Conservation (phyloP, 1,139 yeast genomes). For the Scheffersomyces quercinus region DNA sequence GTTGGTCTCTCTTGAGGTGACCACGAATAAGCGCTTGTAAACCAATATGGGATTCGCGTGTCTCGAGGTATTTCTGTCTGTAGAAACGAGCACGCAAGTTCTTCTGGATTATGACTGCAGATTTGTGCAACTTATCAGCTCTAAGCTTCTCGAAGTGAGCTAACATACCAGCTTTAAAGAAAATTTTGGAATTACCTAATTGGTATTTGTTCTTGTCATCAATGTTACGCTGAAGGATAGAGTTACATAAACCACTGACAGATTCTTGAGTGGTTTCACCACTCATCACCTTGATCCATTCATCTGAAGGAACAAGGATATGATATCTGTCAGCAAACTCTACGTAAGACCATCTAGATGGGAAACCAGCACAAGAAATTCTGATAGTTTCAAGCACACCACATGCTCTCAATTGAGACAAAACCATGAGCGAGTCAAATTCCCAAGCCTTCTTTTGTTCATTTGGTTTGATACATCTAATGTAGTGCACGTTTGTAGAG, state of each 20-base stretch:
- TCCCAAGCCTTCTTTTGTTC: slow-evolving; percentile 95
- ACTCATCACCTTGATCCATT: slow-evolving; percentile 65
- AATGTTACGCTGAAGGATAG: slow-evolving; percentile 64
- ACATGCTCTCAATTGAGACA: slow-evolving; percentile 94
- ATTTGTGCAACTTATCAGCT: slow-evolving; percentile 69
- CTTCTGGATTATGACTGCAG: slow-evolving; percentile 88
- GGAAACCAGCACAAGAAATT: slow-evolving; percentile 97
- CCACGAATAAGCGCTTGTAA: slow-evolving; percentile 72
- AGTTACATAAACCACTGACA: slow-evolving; percentile 64
- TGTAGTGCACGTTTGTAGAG: slow-evolving; percentile 93
- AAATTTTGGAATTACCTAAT: slow-evolving; percentile 85
- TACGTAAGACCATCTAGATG: slow-evolving; percentile 92
- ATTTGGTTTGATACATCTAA: slow-evolving; percentile 96
- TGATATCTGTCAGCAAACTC: slow-evolving; percentile 93
- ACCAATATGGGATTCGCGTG: slow-evolving; percentile 52
- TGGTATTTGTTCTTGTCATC: slow-evolving; percentile 73
- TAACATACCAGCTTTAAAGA: slow-evolving; percentile 94
- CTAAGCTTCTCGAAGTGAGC: slow-evolving; percentile 89
- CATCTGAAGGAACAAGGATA: slow-evolving; percentile 69
- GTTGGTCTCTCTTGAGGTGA: slow-evolving; percentile 54
- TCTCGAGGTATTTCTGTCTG: slow-evolving; percentile 61
- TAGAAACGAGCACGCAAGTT: slow-evolving; percentile 67
- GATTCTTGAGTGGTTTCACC: slow-evolving; percentile 57
- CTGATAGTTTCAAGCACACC: slow-evolving; percentile 97
- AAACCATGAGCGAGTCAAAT: slow-evolving; percentile 92